Base-by-base conservation (phyloP, 116 monocot species). In the Zostera marina region DNA sequence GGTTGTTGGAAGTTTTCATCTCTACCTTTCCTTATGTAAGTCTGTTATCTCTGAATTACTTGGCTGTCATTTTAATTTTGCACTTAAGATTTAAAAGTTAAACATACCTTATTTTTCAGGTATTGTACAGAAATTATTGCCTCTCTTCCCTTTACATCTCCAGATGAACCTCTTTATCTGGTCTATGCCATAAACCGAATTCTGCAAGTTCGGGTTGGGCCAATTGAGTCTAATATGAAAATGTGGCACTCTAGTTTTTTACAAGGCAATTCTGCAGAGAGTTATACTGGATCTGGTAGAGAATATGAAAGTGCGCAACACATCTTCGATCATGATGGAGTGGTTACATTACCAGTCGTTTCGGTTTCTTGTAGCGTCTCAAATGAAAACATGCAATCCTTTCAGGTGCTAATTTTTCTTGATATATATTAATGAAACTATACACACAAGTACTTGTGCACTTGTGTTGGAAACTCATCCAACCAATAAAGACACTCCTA, bases 121-220 rank as follows among this genome's bases (percentile, higher is more conserved):
- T 98, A 90, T 54, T 98, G 96, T 71, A 69, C 78, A 49, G 90
- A 98, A 58, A 77, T 98, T 74, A 85, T 98, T 53, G 82, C 85
- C 9, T 81, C 96, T 57, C 80, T 98, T 42, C 96, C 96, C 13
- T 98, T 86, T 44, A 76, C 85, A 41, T 63, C 53, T 25, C 90
- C 83, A 26, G 96, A 98, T 69, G 96, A 98, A 54, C 96, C 96
- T 22, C 85, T 98, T 58, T 98, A 89, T 60, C 63, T 98, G 64
- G 86, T 98, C 54, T 89, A 98, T 70, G 96, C 83, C 72, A 98
- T 89, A 63, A 98, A 98, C 52, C 68, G 96, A 57, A 72, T 98
- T 51, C 59, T 98, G 67, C 96, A 98, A 70, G 44, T 89, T 19
- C 77, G 80, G 56, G 82, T 90, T 44, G 96, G 96, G 9, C 72